A percentile compares a stretch with the other conserved stretches of the same genome.
phyloP scores from a whole-genome alignment of 2,329 filamentous ascomycete genomes.

The Knufia fluminis region DNA sequence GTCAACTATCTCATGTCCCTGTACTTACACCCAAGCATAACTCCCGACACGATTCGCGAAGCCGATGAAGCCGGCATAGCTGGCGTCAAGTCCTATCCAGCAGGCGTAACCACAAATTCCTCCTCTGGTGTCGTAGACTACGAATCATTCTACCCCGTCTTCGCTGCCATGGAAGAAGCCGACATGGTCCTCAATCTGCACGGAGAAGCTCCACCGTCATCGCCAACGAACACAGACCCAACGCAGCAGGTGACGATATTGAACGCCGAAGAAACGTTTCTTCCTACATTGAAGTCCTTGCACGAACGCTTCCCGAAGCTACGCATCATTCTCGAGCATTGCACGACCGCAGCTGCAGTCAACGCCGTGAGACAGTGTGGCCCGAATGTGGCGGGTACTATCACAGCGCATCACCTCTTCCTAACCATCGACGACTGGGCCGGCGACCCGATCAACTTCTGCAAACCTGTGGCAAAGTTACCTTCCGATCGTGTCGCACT shows the following conservation, averaged over 20 bases:
- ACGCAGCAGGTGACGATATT: conserved; percentile 44
- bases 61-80: conserved; percentile 60
- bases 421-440: conserved; percentile 70
- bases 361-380: conserved; percentile 69
- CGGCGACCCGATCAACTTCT: conserved; percentile 66
- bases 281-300: conserved; percentile 67
- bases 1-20: conserved; percentile 68
- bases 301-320: conserved; percentile 67
- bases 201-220: conserved; percentile 59
- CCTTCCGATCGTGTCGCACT: conserved; percentile 65
- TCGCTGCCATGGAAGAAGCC: conserved; percentile 79
- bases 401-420: conserved; percentile 79
- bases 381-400: conserved; percentile 65
- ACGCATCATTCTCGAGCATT: conserved; percentile 59
- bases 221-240: conserved; percentile 1
- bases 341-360: conserved; percentile 73
- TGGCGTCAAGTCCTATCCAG: conserved; percentile 45
- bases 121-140: conserved; percentile 40
- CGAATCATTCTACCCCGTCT: conserved; percentile 48
- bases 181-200: conserved; percentile 86
- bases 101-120: conserved; percentile 51
- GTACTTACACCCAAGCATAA: conserved; percentile 56
- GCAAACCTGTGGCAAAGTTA: conserved; percentile 65
- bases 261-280: conserved; percentile 65
- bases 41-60: conserved; percentile 59